These are phyloP conservation scores for Beauveria pseudobassiana DNA, from an alignment of 2,329 filamentous ascomycete species.

Conservation along the genomic window DNA sequence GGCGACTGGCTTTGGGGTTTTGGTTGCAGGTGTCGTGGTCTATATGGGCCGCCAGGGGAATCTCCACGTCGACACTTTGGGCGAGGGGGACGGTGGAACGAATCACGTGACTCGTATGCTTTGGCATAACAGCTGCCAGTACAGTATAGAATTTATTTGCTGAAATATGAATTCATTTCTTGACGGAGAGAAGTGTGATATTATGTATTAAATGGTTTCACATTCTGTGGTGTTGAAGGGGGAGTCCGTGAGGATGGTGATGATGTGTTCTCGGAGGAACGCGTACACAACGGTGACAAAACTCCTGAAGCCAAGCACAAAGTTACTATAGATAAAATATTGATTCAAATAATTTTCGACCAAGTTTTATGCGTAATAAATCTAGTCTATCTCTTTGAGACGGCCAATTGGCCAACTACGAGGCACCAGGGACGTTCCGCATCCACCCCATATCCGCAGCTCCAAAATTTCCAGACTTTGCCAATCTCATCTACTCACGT, in stretches of 20 bases:
- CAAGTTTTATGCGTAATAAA: too few species aligned
- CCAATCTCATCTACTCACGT: conserved; percentile 5
- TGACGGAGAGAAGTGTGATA: too few species aligned
- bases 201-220: too few species aligned
- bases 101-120: conserved; percentile 25
- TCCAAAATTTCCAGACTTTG: conserved; percentile 10
- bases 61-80: conserved; percentile 33
- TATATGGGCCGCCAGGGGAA: conserved; percentile 25
- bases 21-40: conserved; percentile 27
- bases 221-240: too few species aligned
- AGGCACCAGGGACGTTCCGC: not conserved
- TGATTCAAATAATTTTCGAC: too few species aligned
- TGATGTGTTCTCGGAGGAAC: too few species aligned
- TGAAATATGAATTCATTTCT: not conserved
- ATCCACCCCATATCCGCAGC: not conserved
- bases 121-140: not conserved
- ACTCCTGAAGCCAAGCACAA: too few species aligned
- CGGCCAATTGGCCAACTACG: not conserved
- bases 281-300: too few species aligned
- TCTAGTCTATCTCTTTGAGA: not conserved
- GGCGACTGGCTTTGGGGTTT: conserved; percentile 30
- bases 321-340: too few species aligned
- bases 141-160: not conserved
- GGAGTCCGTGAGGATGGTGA: too few species aligned
- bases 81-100: conserved; percentile 22